Percentiles rank a stretch among this genome's conserved stretches.
phyloP scores from a whole-genome alignment of 75 land plant species.

The Selaginella moellendorffii region DNA sequence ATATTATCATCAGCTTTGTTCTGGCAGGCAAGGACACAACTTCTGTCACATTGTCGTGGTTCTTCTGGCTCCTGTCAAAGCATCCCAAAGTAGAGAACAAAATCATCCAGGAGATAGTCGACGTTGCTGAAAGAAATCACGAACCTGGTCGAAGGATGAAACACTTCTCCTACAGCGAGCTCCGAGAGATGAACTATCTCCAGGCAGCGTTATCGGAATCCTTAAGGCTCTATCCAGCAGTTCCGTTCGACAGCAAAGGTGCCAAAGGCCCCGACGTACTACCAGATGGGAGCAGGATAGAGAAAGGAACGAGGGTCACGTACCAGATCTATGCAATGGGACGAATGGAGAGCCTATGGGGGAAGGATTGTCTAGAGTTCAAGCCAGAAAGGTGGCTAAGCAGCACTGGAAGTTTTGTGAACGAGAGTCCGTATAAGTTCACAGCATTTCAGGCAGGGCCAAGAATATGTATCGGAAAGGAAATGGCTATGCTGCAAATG shows the following conservation, averaged over 20 bases:
- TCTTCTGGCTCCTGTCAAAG: neutral
- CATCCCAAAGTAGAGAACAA: neutral
- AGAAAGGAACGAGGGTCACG: constrained; percentile 33
- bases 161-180: constrained; percentile 14
- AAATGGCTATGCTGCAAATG: constrained; percentile 44
- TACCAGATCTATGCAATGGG: constrained; percentile 59
- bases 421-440: neutral
- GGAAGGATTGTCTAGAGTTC: constrained; percentile 36
- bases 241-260: constrained; percentile 34
- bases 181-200: constrained; percentile 26
- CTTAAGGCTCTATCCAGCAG: constrained; percentile 33
- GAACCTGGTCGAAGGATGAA: too few species aligned
- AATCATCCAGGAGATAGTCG: neutral
- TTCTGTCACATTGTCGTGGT: neutral
- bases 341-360: constrained; percentile 56
- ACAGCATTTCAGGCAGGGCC: constrained; percentile 31
- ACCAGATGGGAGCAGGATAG: constrained; percentile 53
- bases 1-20: neutral
- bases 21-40: neutral
- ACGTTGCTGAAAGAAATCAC: too few species aligned
- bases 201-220: constrained; percentile 33
- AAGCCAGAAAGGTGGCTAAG: constrained; percentile 47
- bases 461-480: constrained; percentile 41
- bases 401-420: neutral
- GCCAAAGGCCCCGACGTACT: constrained; percentile 30